Conservation (phyloP, 306 rosid species). For the Senna tora region DNA sequence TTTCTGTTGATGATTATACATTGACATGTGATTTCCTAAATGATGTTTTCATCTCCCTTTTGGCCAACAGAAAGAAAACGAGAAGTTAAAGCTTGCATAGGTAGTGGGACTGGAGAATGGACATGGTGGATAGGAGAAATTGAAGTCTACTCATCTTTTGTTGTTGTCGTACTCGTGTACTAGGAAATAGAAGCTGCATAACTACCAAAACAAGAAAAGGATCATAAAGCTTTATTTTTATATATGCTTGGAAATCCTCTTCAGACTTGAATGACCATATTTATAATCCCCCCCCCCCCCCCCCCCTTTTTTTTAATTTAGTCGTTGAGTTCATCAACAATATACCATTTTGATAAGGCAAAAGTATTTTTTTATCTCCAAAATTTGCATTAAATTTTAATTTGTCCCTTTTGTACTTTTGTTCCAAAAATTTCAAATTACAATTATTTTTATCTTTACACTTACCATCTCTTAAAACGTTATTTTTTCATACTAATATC, state of each 20-base stretch:
- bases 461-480: too few species aligned
- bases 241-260: background rate
- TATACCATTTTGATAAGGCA: too few species aligned
- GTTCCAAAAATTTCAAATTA: too few species aligned
- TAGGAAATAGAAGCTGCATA: background rate
- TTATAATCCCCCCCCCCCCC: too few species aligned
- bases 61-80: background rate
- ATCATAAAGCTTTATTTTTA: background rate
- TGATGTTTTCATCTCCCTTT: background rate
- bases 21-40: background rate
- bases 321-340: too few species aligned
- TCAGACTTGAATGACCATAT: background rate
- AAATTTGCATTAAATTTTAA: too few species aligned
- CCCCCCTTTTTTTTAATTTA: too few species aligned
- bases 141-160: background rate
- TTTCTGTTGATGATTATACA: background rate
- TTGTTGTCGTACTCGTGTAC: slow-evolving; percentile 8
- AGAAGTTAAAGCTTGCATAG: background rate
- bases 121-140: background rate
- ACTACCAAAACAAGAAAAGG: background rate
- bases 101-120: background rate
- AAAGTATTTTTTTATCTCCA: too few species aligned
- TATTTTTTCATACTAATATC: too few species aligned
- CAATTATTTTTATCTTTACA: too few species aligned
- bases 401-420: too few species aligned